A percentile compares a stretch with the other conserved stretches of the same genome.
Conservation (phyloP, 1,139 yeast species). For the Hanseniaspora gamundiae region DNA sequence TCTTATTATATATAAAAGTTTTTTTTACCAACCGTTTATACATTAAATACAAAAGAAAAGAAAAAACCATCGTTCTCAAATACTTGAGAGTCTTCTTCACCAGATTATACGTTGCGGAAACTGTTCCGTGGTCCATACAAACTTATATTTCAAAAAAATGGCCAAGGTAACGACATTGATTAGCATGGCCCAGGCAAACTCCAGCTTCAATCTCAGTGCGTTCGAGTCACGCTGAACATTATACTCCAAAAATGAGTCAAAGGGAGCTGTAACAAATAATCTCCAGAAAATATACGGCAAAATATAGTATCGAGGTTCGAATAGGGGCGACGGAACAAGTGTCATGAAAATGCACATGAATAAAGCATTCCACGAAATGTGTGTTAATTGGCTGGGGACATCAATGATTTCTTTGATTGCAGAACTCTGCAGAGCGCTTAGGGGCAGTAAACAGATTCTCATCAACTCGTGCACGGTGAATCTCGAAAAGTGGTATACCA, state of each 20-base stretch:
- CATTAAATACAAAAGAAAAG: too few species aligned
- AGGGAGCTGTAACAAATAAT: slow-evolving; percentile 36
- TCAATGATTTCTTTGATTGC: slow-evolving; percentile 25
- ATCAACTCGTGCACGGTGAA: slow-evolving; percentile 35
- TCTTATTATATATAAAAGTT: not conserved
- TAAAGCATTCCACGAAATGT: slow-evolving; percentile 35
- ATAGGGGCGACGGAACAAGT: slow-evolving; percentile 75
- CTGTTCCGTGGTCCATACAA: slow-evolving; percentile 56
- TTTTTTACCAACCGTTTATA: too few species aligned
- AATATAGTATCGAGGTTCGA: slow-evolving; percentile 89
- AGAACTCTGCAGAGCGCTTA: slow-evolving; percentile 25
- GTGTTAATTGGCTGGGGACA: slow-evolving; percentile 29
- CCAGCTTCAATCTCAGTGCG: slow-evolving; percentile 35
- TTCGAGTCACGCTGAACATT: slow-evolving; percentile 17
- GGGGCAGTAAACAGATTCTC: slow-evolving; percentile 25
- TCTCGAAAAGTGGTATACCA: slow-evolving; percentile 60
- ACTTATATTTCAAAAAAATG: slow-evolving; percentile 50
- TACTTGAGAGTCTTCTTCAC: too few species aligned
- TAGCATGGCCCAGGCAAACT: slow-evolving; percentile 46
- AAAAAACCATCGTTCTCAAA: not conserved
- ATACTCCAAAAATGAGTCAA: slow-evolving; percentile 24
- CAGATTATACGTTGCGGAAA: slow-evolving; percentile 73
- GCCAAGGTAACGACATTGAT: slow-evolving; percentile 42
- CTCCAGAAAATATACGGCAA: slow-evolving; percentile 72
- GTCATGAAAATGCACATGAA: slow-evolving; percentile 45